A percentile compares a stretch with the other conserved stretches of the same genome.
Conservation (phyloP, 1,139 yeast genomes). For the Yamadazyma friedrichii region DNA sequence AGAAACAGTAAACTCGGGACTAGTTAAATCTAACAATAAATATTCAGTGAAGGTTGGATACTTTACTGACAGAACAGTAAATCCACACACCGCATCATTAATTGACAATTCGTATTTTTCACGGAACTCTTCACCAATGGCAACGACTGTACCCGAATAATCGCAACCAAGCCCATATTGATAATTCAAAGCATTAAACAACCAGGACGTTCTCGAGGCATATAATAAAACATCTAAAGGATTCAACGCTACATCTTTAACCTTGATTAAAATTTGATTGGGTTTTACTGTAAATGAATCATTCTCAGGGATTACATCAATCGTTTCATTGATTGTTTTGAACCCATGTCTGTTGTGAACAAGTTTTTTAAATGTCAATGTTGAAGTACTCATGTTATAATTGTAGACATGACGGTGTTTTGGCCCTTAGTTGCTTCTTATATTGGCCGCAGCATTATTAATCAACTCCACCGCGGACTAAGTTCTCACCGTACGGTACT, state of each 20-base stretch:
- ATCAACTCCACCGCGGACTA: too few species aligned
- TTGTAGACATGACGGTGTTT: too few species aligned
- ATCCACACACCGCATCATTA: slow-evolving; percentile 69
- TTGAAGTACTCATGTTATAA: too few species aligned
- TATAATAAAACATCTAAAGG: slow-evolving; percentile 64
- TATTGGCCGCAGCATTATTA: too few species aligned
- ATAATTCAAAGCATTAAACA: neutral
- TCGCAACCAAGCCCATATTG: slow-evolving; percentile 61
- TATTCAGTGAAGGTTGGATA: slow-evolving; percentile 26
- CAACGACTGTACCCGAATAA: slow-evolving; percentile 60
- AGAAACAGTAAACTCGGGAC: neutral
- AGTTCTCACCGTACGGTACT: too few species aligned
- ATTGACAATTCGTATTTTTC: slow-evolving; percentile 28
- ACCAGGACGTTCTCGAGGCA: slow-evolving; percentile 17
- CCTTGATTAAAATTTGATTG: slow-evolving; percentile 55
- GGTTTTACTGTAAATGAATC: neutral
- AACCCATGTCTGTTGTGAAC: too few species aligned
- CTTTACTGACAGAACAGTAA: slow-evolving; percentile 15
- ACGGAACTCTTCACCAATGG: slow-evolving; percentile 49
- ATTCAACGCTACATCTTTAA: slow-evolving; percentile 59
- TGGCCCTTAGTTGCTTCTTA: too few species aligned
- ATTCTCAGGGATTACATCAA: too few species aligned
- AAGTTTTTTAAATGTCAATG: too few species aligned
- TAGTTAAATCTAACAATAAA: neutral
- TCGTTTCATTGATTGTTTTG: too few species aligned